Percentiles rank a stretch among this genome's conserved stretches.
phyloP scores from a whole-genome alignment of 2,329 filamentous ascomycete genomes.

The Fusarium dlaminii region DNA sequence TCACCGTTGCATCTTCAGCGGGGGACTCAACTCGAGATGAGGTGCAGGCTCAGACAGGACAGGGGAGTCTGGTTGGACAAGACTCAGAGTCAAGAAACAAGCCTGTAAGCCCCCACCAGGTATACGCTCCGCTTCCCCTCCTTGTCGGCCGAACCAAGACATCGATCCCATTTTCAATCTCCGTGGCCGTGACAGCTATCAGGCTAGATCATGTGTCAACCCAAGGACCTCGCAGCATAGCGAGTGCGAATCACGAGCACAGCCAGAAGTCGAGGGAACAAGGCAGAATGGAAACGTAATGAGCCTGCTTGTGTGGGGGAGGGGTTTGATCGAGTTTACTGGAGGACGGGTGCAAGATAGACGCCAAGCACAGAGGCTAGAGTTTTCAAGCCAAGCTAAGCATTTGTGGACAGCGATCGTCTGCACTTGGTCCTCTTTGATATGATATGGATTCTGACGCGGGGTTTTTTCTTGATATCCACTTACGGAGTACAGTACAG shows the following conservation, averaged over 20 bases:
- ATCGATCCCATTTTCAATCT: conserved; percentile 20
- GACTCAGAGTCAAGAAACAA: not conserved
- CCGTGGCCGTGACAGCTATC: not conserved
- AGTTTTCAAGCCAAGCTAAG: conserved; percentile 27
- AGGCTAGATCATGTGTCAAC: not conserved
- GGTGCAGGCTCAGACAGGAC: conserved; percentile 20
- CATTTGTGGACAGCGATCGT: conserved; percentile 30
- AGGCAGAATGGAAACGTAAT: conserved; percentile 34
- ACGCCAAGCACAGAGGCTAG: conserved; percentile 24
- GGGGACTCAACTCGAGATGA: conserved; percentile 32
- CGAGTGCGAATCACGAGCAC: conserved; percentile 3
- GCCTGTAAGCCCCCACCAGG: conserved; percentile 21
- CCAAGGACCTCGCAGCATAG: not conserved
- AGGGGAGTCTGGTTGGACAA: conserved; percentile 28
- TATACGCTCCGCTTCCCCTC: conserved; percentile 31
- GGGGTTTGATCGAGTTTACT: conserved; percentile 11
- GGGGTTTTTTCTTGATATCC: conserved; percentile 34
- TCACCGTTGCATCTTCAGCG: conserved; percentile 37
- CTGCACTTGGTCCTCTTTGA: conserved; percentile 26
- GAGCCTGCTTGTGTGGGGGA: conserved; percentile 22
- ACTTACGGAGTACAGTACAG: conserved; percentile 4
- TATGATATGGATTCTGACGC: conserved; percentile 26
- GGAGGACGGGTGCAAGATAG: conserved; percentile 20
- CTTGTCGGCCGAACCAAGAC: conserved; percentile 35
- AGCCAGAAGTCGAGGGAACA: not conserved